Evolutionary conservation across 148 eudicot genomes (phyloP), one percentile per base, ranked within the genome.

Genomic region (Diospyros kaki): DNA sequence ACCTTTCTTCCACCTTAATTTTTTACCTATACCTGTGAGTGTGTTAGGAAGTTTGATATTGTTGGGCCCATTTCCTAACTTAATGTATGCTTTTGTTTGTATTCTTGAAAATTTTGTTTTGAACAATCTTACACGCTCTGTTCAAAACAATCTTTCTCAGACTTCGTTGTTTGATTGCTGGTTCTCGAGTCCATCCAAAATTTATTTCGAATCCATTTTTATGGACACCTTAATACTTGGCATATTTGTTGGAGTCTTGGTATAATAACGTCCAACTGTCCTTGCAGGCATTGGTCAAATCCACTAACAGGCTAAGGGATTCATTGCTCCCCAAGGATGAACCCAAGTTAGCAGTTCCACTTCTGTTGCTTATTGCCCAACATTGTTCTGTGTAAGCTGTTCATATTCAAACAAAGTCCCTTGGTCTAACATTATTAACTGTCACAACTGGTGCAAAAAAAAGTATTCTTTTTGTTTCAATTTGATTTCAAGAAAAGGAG

Each of bases 251-350:
- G 39, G 39, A 6, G 41, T 62, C 12, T 28, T 70, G 74, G 46
- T 69, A 44, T 43, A 9, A 40, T 70, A 54, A 74, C 50, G 48
- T 69, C 10, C n/a, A 39, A 54, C 54, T 41, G 28, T 62, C 50
- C 1, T 50, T 77, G 75, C 90, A 96, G 99, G 98, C 97, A 66
- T 86, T 96, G 78, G 80, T 89, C 43, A 96, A 96, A 84, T 96
- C 99, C 61, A 91, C 98, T 15, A 96, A 87, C 87, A 84, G 99
- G 81, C 83, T 96, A 38, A 88, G 97, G 76, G 98, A 96, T 78
- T 85, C 99, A 7, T 79, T 96, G 81, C 90, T 96, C 71, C 86
- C 99, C 41, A 96, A 93, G 78, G 99, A 96, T 38, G 99, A 93
- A 72, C 97, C 97, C n/a, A 86, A 88, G 75, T 82, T 93, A 77